Evolutionary conservation across 2,329 filamentous ascomycete species (phyloP), one percentile per base, ranked within the genome.

Genomic region (Aspergillus ibericus): DNA sequence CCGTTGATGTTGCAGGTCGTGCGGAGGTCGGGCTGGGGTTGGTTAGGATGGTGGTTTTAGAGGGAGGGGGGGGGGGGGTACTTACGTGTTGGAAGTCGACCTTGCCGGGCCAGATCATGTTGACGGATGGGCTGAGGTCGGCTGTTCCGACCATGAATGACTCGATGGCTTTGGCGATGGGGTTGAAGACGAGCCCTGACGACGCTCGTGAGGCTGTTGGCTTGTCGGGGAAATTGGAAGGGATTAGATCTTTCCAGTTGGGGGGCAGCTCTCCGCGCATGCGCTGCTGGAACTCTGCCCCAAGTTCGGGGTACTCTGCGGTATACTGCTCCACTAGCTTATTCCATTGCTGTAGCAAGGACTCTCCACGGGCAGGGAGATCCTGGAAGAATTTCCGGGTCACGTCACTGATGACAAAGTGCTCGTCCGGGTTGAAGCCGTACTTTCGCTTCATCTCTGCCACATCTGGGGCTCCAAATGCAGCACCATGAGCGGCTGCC

Each of bases 401-500:
- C 1, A 77, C 70, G 0, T 84, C 70, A 1, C 72, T 68, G 35
- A 85, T 70, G 22, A 77, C 70, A 57, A 82, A 83, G 55, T 75
- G 71, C 60, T 80, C 70, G 0, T 82, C 78, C 0, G 82, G 77
- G 59, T 85, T 74, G 63, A 85, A 79, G 4, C 80, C 81, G 44
- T 78, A 78, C 3, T 70, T 69, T 42, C 70, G 76, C 76, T 87
- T 87, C 70, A 85, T 80, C n/a, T 80, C 74, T 0, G 76, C 79
- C 1, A 88, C 81, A 53, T 84, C 82, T 1, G 82, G 77, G 1
- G 75, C 70, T 5, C 83, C 84, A 40, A 85, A 83, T 1, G 85
- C 82, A 10, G 80, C 84, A 20, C 84, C 84, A 60, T 88, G 85
- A 0, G 84, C 82, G 18, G 79, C 79, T 3, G 84, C 83, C 13